Base-by-base conservation (phyloP, 23 red algal species). In the Gracilaria caudata region DNA sequence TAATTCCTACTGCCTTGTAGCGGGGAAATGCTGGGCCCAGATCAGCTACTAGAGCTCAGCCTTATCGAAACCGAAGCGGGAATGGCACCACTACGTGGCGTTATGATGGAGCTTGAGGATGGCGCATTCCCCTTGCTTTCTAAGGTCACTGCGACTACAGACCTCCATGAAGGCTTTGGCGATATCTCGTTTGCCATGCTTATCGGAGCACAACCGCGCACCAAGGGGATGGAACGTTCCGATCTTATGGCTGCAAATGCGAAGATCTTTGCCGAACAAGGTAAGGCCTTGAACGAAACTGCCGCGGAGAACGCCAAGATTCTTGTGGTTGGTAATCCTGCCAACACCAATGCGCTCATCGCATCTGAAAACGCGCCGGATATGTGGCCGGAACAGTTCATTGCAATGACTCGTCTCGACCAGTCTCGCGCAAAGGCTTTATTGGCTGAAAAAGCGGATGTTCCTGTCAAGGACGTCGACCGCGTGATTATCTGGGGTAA, bases 401-500 rank as follows among this genome's bases (percentile, higher is more conserved):
- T 92, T 66, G 89, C 92, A 20, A 98, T 98, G 96, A 98, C 82
- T 45, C 88, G 96, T 51, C 86, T 98, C 35, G 96, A 98, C 77
- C 96, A 98, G 77, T 94, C 92, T 21, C 92, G 96, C 30, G 93
- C 96, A 5, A 80, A 90, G 35, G 76, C 84, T n/a, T 75, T 92
- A 29, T 37, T 98, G 30, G 96, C 96, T 25, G 81, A 90, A 68
- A 98, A 98, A 71, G 79, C 79, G 2, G 86, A 71, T 45, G 88
- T 83, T 9, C 84, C 68, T 44, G 93, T 98, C 63, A 83, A 92
- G 70, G 92, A 98, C 51, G 89, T 98, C 51, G 96, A 98, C 74
- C 92, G 92, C n/a, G 92, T 98, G 23, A 92, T 95, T 60, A 93
- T 98, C 56, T 98, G 96, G 96, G 96, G 96, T 24, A 98, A 98